phyloP scores from a whole-genome alignment of 1,139 yeast genomes.

The Candida tropicalis region DNA sequence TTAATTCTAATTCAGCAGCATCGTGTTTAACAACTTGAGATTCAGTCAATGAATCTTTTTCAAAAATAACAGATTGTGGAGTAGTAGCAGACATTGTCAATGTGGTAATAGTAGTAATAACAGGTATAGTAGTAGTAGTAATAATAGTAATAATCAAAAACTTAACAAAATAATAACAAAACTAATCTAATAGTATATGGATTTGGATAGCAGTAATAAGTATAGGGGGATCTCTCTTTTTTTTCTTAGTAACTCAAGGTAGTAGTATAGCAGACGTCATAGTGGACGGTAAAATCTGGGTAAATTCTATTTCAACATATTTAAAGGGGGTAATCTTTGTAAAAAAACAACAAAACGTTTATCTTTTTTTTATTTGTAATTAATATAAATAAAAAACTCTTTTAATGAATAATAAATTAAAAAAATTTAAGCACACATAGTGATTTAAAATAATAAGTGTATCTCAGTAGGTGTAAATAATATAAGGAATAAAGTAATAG shows the following conservation, averaged over 20 bases:
- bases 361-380: conserved; percentile 6
- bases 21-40: conserved; percentile 18
- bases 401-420: conserved; percentile 11
- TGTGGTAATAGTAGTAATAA: conserved; percentile 8
- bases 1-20: conserved; percentile 11
- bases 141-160: conserved; percentile 5
- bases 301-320: conserved; percentile 29
- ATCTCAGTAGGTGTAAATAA: conserved; percentile 17
- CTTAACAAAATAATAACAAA: conserved; percentile 10
- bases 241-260: conserved; percentile 2
- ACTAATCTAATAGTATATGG: conserved; percentile 2
- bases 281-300: conserved; percentile 27
- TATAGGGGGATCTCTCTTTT: neutral
- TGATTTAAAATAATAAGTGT: conserved; percentile 16
- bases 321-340: conserved; percentile 14
- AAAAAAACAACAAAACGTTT: conserved; percentile 10
- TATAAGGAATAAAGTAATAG: conserved; percentile 2
- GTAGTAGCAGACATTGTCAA: conserved; percentile 27
- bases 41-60: conserved; percentile 34
- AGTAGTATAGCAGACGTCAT: conserved; percentile 26
- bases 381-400: conserved; percentile 9
- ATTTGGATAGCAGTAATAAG: neutral
- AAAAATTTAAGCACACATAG: conserved; percentile 41
- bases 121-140: conserved; percentile 5
- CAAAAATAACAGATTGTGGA: conserved; percentile 15